Conservation (phyloP, 2,329 filamentous ascomycete species). For the Tetracladium maxilliforme region DNA sequence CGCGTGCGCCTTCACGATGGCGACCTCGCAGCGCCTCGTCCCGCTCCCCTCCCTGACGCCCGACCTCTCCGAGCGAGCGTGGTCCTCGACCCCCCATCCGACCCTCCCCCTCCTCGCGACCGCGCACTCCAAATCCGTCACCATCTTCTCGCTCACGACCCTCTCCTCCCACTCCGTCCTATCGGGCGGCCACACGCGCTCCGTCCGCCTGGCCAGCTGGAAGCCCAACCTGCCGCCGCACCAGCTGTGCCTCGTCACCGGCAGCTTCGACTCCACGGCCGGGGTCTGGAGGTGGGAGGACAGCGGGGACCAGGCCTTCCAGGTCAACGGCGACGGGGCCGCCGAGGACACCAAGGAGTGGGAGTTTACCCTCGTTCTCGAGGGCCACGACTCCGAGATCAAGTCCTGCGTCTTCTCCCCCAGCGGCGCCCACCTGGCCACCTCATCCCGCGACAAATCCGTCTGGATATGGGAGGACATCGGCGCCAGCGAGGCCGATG, state of each 20-base stretch:
- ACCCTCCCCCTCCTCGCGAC: constrained; percentile 80
- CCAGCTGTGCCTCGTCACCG: constrained; percentile 73
- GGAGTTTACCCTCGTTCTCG: constrained; percentile 82
- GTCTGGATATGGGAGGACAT: constrained; percentile 99
- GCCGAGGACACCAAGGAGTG: constrained; percentile 63
- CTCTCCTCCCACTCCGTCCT: constrained; percentile 69
- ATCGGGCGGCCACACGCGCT: constrained; percentile 79
- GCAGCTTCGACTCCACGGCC: constrained; percentile 85
- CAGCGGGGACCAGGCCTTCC: constrained; percentile 13
- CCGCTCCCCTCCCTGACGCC: constrained; percentile 36
- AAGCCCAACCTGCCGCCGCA: constrained; percentile 52
- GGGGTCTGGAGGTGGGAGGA: constrained; percentile 64
- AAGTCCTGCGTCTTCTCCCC: constrained; percentile 65
- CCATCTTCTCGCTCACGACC: constrained; percentile 74
- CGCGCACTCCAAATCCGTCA: constrained; percentile 73
- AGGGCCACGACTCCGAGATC: constrained; percentile 92
- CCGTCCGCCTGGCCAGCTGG: constrained; percentile 77
- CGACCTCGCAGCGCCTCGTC: constrained; percentile 19
- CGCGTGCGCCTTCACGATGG: constrained; percentile 9
- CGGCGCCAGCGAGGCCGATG: constrained; percentile 59
- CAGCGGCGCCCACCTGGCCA: constrained; percentile 67
- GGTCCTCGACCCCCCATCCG: constrained; percentile 76
- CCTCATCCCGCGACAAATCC: constrained; percentile 81
- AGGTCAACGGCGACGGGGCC: constrained; percentile 16
- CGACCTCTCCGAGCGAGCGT: constrained; percentile 57